These are phyloP conservation scores for Thraustochytrium striatum DNA, from an alignment of 352 stramenopile genomes.

Conservation along the genomic window DNA sequence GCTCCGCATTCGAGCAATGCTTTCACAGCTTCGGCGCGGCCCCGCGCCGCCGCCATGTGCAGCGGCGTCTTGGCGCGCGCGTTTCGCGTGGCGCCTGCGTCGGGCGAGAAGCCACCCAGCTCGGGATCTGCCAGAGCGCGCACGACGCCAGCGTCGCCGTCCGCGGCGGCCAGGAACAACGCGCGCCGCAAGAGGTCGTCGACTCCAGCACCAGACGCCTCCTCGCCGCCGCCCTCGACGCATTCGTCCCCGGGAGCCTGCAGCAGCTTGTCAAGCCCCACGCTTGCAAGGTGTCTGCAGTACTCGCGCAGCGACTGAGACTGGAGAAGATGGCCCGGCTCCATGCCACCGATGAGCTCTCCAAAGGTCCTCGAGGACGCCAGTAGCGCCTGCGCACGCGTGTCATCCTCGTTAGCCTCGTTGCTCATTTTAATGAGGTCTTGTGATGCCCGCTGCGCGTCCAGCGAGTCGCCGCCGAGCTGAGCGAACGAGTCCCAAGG, in stretches of 20 bases:
- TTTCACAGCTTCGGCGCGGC: background rate
- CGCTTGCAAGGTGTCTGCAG: background rate
- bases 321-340: background rate
- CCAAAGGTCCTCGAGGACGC: background rate
- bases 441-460: constrained; percentile 5
- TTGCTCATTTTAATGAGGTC: background rate
- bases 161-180: constrained; percentile 13
- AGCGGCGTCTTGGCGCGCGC: background rate
- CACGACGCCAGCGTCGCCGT: background rate
- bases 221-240: no score
- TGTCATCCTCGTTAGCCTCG: background rate
- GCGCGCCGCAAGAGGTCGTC: no score
- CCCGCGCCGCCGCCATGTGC: background rate
- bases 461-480: constrained; percentile 41
- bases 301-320: background rate
- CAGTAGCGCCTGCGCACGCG: background rate
- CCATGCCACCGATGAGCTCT: background rate
- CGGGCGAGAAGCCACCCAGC: background rate
- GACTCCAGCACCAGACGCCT: no score
- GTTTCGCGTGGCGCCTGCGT: background rate
- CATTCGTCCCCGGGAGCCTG: no score
- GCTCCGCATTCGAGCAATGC: background rate
- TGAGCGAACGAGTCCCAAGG: constrained; percentile 42
- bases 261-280: no score
- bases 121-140: background rate